Conservation (phyloP, 805 yeast species). For the Yarrowia keelungensis region DNA sequence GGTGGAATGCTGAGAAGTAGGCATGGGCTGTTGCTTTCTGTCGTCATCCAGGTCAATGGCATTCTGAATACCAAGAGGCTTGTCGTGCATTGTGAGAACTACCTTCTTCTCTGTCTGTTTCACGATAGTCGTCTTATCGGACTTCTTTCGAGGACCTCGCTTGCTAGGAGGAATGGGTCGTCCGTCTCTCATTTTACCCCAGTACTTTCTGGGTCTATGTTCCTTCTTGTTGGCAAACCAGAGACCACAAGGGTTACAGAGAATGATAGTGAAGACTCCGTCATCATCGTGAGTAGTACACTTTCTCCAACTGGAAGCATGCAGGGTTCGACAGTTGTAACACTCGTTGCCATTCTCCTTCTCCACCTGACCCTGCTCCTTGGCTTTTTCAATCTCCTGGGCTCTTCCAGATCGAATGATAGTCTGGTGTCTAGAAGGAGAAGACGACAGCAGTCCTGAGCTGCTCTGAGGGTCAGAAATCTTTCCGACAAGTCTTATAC, state of each 20-base stretch:
- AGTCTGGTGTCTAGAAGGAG: slow-evolving; percentile 17
- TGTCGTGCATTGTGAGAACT: slow-evolving; percentile 4
- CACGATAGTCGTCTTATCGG: slow-evolving; percentile 10
- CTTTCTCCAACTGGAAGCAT: slow-evolving; percentile 48
- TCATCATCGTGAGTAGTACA: slow-evolving; percentile 41
- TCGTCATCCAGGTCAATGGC: slow-evolving; percentile 7
- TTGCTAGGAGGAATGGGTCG: slow-evolving; percentile 24
- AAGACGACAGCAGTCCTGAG: slow-evolving; percentile 18
- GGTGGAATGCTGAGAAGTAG: background rate
- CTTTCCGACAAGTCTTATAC: slow-evolving; percentile 1
- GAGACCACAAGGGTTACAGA: slow-evolving; percentile 48
- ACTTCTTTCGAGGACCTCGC: slow-evolving; percentile 29
- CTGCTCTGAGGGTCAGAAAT: slow-evolving; percentile 12
- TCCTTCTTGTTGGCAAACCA: slow-evolving; percentile 42
- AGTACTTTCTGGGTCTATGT: slow-evolving; percentile 44
- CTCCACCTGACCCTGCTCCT: slow-evolving; percentile 40
- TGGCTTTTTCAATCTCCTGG: slow-evolving; percentile 23
- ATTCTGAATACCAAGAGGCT: background rate
- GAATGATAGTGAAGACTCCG: slow-evolving; percentile 34
- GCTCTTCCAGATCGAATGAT: slow-evolving; percentile 22
- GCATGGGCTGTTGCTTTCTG: background rate
- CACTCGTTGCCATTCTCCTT: slow-evolving; percentile 47
- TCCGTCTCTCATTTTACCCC: slow-evolving; percentile 41
- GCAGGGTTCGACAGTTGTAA: slow-evolving; percentile 48
- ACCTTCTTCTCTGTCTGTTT: background rate